Evolutionary conservation across 2,329 filamentous ascomycete genomes (phyloP), one percentile per base, ranked within the genome.

Genomic region (Neobulgaria alba): DNA sequence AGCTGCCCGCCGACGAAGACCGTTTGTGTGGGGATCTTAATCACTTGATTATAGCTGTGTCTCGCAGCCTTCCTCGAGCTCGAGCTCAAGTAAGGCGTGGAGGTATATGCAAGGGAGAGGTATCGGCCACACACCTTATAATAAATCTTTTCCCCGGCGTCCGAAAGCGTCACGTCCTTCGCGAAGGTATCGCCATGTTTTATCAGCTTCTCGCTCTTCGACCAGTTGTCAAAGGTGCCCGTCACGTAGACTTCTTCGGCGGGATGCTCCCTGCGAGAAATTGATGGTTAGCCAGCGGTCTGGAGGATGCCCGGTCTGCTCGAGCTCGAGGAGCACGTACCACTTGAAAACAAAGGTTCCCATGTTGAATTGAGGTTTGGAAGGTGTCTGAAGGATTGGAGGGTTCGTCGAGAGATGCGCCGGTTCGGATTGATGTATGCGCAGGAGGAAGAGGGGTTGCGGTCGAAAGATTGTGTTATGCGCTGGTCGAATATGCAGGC

Each of bases 161-260:
- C 68, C 36, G 82, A 70, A 23, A 96, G 71, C 39, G 76, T 68
- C 45, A 98, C 87, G 23, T 77, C 77, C 71, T 95, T 95, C 65
- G 83, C 72, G 64, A 93, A 94, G 55, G 73, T 56, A 49, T 78
- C 70, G 59, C 75, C 83, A 30, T 78, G 72, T 67, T 86, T 87
- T 35, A 88, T 79, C 43, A 98, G 75, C 68, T 84, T 77, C 62
- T 90, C 77, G 42, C 79, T 87, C 72, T 92, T 90, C 53, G 75
- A 74, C 92, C 92, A 98, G 67, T 86, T 75, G 67, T 96, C 90
- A 61, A 96, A 96, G 49, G 85, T 90, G 61, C 92, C 92, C 30
- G 90, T 96, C 55, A 96, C 92, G 65, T 83, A 90, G 63, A 96
- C 90, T 53, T 80, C 74, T 61, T 85, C 86, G 55, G 79, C 89